Percentiles rank a stretch among this genome's conserved stretches.
Conservation (phyloP, 2,329 filamentous ascomycete species). For the Emericellopsis cladophorae region DNA sequence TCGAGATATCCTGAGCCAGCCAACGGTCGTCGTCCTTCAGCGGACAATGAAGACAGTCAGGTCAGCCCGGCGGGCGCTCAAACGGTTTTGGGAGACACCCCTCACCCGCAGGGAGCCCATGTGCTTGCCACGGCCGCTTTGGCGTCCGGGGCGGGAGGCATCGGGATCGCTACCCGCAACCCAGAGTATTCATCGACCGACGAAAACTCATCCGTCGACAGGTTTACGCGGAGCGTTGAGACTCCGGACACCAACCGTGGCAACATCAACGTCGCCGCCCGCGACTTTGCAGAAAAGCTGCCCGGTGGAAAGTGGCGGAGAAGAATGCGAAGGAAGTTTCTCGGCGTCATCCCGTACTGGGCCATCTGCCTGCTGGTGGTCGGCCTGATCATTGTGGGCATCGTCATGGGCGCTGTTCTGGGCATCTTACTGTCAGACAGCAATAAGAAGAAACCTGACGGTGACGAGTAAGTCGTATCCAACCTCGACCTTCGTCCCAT, state of each 20-base stretch:
- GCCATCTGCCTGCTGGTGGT: constrained; percentile 37
- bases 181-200: constrained; percentile 47
- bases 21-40: constrained; percentile 21
- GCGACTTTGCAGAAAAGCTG: constrained; percentile 32
- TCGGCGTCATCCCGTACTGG: constrained; percentile 50
- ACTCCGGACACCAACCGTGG: constrained; percentile 37
- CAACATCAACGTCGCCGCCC: constrained; percentile 39
- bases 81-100: constrained; percentile 4
- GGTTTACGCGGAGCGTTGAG: constrained; percentile 40
- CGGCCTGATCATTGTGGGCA: constrained; percentile 36
- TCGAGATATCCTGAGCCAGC: constrained; percentile 74
- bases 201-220: constrained; percentile 38
- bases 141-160: constrained; percentile 42
- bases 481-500: background rate
- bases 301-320: constrained; percentile 35
- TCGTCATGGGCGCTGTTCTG: constrained; percentile 42
- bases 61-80: background rate
- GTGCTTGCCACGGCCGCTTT: constrained; percentile 13
- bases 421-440: constrained; percentile 10
- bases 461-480: constrained; percentile 11
- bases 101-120: constrained; percentile 7
- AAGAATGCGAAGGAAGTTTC: constrained; percentile 40
- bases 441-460: background rate
- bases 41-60: background rate
- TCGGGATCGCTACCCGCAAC: constrained; percentile 47